Evolutionary conservation across 192 early-diverging fungal species (phyloP).

Genomic region (Rhizophagus sp.): DNA sequence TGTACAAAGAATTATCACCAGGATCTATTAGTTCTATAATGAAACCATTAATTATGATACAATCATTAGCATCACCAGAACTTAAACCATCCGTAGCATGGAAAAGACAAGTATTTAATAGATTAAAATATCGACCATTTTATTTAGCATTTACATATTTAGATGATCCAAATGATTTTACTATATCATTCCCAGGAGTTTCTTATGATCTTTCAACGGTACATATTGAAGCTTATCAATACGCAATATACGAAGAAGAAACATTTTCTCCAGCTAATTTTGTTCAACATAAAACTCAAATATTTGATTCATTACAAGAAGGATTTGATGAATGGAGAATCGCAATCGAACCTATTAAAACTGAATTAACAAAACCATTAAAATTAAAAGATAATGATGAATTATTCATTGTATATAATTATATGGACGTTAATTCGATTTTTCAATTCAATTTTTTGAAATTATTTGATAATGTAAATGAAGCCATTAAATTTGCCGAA

Average conservation of each 20-base stretch:
- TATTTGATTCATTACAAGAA: slow-evolving; percentile 25
- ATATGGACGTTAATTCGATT: background rate
- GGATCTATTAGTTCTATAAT: background rate
- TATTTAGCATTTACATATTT: slow-evolving; percentile 18
- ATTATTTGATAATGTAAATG: slow-evolving; percentile 16
- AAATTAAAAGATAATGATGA: slow-evolving; percentile 6
- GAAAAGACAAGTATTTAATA: slow-evolving; percentile 26
- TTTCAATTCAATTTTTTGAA: slow-evolving; percentile 20
- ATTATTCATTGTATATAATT: slow-evolving; percentile 22
- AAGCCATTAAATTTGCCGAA: slow-evolving; percentile 11
- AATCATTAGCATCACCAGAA: background rate
- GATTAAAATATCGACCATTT: slow-evolving; percentile 12
- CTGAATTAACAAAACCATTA: background rate
- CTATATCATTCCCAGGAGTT: slow-evolving; percentile 8
- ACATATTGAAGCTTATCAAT: slow-evolving; percentile 6
- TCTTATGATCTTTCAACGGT: slow-evolving; percentile 9
- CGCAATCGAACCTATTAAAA: slow-evolving; percentile 13
- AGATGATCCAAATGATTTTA: slow-evolving; percentile 23
- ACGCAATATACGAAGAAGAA: background rate
- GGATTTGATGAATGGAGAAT: slow-evolving; percentile 25
- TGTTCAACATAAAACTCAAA: slow-evolving; percentile 18
- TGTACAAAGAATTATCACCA: slow-evolving; percentile 6
- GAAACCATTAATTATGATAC: slow-evolving; percentile 12
- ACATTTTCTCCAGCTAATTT: background rate
- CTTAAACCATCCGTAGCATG: slow-evolving; percentile 3